Percentiles rank a stretch among this genome's conserved stretches.
phyloP scores from a whole-genome alignment of 345 rosid species.

The Hirschfeldia incana region DNA sequence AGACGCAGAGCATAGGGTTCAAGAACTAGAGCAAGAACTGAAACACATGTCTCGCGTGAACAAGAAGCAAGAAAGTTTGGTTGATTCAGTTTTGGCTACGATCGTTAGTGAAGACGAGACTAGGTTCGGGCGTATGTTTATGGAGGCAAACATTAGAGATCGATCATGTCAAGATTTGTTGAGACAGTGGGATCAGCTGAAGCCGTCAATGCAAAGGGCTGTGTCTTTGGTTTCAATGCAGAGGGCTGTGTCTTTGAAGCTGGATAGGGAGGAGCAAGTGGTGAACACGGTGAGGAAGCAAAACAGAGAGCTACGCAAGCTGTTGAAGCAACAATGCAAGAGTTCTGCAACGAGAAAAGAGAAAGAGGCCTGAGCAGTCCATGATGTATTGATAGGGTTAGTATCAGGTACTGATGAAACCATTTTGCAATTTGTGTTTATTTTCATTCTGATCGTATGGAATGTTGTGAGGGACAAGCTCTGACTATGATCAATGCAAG shows the following conservation, averaged over 20 bases:
- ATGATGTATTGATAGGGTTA: not conserved
- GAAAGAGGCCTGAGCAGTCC: slow-evolving; percentile 28
- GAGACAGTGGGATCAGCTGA: slow-evolving; percentile 33
- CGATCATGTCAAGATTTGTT: slow-evolving; percentile 20
- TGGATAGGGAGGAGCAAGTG: slow-evolving; percentile 18
- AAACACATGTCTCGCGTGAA: slow-evolving; percentile 29
- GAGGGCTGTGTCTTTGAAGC: not conserved
- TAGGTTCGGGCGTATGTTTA: slow-evolving; percentile 23
- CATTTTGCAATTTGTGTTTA: not conserved
- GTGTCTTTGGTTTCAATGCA: slow-evolving; percentile 17
- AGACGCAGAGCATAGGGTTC: slow-evolving; percentile 61
- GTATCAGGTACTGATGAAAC: not conserved
- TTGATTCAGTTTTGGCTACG: slow-evolving; percentile 33
- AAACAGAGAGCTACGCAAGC: slow-evolving; percentile 32
- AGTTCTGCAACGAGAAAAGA: slow-evolving; percentile 16
- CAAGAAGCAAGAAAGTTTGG: slow-evolving; percentile 2
- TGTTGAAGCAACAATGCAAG: slow-evolving; percentile 19
- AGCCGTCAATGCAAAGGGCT: slow-evolving; percentile 32
- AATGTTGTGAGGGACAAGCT: slow-evolving; percentile 22
- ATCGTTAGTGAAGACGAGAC: slow-evolving; percentile 31
- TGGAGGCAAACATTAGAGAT: slow-evolving; percentile 31
- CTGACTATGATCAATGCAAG: slow-evolving; percentile 1
- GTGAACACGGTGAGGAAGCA: too few species aligned
- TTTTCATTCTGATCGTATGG: not conserved
- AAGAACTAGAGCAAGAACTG: slow-evolving; percentile 57